Conservation (phyloP, 306 rosid genomes). For the Abrus precatorius region DNA sequence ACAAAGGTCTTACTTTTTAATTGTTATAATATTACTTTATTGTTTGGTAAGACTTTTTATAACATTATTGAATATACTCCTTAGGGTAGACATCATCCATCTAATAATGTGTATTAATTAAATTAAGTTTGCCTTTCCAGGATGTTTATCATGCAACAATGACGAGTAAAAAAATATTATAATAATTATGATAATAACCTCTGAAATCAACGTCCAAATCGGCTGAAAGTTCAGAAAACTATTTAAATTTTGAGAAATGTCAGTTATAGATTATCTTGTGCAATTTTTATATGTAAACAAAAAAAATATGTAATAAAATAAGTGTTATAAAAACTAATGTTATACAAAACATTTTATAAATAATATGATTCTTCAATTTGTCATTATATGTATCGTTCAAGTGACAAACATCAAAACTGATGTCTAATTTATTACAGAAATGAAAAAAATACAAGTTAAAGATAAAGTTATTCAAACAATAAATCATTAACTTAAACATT, state of each 20-base stretch:
- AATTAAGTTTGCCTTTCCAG: background rate
- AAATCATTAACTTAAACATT: too few relatives aligned
- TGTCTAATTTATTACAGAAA: too few relatives aligned
- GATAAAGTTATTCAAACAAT: too few relatives aligned
- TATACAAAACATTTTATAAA: too few relatives aligned
- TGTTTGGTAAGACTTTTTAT: background rate
- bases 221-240: background rate
- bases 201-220: background rate
- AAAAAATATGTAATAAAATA: too few relatives aligned
- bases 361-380: too few relatives aligned
- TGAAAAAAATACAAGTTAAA: too few relatives aligned
- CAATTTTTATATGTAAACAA: too few relatives aligned
- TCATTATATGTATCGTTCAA: too few relatives aligned
- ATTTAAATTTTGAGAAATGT: background rate
- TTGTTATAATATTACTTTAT: background rate
- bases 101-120: constrained; percentile 3
- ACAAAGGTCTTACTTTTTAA: background rate
- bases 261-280: too few relatives aligned
- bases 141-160: background rate
- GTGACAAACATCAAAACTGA: too few relatives aligned
- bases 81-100: background rate
- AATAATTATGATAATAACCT: background rate
- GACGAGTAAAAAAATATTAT: background rate
- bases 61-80: background rate
- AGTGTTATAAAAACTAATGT: too few relatives aligned